Evolutionary conservation across 2,329 filamentous ascomycete genomes (phyloP), one percentile per base, ranked within the genome.

Genomic region (Macrophomina phaseolina): DNA sequence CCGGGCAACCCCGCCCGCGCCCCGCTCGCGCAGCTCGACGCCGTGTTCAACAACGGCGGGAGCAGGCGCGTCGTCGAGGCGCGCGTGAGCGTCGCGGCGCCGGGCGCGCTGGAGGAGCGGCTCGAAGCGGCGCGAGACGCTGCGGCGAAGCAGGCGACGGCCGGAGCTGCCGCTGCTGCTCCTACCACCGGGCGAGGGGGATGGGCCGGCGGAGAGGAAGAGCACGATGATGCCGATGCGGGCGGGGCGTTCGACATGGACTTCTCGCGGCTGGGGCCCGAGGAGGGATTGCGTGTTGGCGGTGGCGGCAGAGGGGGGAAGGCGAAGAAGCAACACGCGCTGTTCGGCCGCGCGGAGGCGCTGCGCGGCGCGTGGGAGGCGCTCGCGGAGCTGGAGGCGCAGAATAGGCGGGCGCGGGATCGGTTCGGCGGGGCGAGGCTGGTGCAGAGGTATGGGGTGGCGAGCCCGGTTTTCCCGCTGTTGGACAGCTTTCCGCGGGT

Each of bases 401-500:
- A 56, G 68, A 79, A 66, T 30, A 42, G n/a, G 23, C 71, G 72
- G 70, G 71, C 71, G 52, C 74, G 55, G 67, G 69, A 80, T 42
- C 75, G 78, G 45, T 78, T 77, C 62, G 73, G 73, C 16, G 71
- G 73, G 38, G 77, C 75, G 28, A 76, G 79, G 36, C 69, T 71
- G 23, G 64, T 78, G 60, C 76, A 78, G 69, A 77, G 75, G 77
- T 78, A 45, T n/a, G 42, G 42, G 6, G 42, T n/a, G 7, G 42
- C 1, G 42, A 1, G 79, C 2, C 82, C 94, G 7, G 81, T 85
- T 1, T 95, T 93, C 73, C 93, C 94, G 1, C 75, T 94, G 34
- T 84, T 97, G 40, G 89, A 95, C 74, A 97, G 93, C 76, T 97
- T 91, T 75, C 95, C 95, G 0, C 81, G 82, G 36, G 90, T 97